phyloP scores from a whole-genome alignment of 495 filamentous ascomycete genomes.

The Penicillium egyptiacum region DNA sequence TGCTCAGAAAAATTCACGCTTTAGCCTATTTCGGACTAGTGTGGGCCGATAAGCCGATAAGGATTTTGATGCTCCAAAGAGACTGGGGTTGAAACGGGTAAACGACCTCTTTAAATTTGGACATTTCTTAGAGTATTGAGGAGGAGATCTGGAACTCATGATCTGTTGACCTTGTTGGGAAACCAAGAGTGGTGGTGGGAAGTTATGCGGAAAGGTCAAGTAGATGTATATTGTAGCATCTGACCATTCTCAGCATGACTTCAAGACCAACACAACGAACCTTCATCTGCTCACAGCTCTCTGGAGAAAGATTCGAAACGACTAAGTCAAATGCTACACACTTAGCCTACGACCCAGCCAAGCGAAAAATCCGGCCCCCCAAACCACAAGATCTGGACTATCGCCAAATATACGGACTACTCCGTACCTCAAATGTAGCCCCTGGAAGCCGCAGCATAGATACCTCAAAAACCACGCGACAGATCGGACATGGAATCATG shows the following conservation, averaged over 20 bases:
- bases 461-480: not conserved
- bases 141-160: not conserved
- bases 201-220: not conserved
- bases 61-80: conserved; percentile 1
- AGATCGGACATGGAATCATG: not conserved
- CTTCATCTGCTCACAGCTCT: not conserved
- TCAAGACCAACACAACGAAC: not conserved
- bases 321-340: not conserved
- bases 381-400: not conserved
- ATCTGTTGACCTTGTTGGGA: not conserved
- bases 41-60: conserved; percentile 28
- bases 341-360: not conserved
- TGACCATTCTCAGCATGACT: not conserved
- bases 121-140: not conserved
- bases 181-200: not conserved
- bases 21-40: conserved; percentile 25
- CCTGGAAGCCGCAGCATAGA: conserved; percentile 6
- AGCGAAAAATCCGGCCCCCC: not conserved
- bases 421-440: not conserved
- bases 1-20: conserved; percentile 29
- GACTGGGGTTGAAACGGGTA: not conserved
- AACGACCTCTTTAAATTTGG: not conserved
- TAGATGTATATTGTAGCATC: no score
- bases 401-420: not conserved
- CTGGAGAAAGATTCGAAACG: not conserved